These are phyloP conservation scores for Seiridium unicorne DNA, from an alignment of 2,329 filamentous ascomycete genomes.

Conservation along the genomic window DNA sequence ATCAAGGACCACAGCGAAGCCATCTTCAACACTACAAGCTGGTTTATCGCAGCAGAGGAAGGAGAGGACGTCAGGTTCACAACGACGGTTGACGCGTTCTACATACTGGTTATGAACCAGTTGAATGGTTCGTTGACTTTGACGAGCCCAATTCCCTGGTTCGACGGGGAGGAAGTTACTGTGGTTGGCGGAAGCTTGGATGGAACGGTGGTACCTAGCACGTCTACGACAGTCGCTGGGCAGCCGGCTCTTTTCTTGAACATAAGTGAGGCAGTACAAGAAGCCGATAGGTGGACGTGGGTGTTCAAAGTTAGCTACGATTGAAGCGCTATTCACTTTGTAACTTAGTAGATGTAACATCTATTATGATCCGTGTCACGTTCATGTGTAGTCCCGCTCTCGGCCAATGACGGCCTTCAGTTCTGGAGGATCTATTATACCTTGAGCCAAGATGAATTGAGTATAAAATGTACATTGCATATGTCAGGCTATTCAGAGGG, in stretches of 20 bases:
- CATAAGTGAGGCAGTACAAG: constrained; percentile 17
- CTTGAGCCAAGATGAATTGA: too few relatives aligned
- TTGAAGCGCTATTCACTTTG: neutral
- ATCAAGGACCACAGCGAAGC: constrained; percentile 52
- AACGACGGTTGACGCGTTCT: constrained; percentile 50
- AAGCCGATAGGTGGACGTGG: constrained; percentile 20
- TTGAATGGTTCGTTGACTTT: neutral
- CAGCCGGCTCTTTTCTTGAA: constrained; percentile 13
- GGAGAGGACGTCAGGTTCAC: constrained; percentile 46
- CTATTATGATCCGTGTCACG: too few relatives aligned
- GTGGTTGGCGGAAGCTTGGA: constrained; percentile 33
- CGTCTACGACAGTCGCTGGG: constrained; percentile 13
- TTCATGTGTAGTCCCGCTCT: too few relatives aligned
- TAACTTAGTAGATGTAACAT: too few relatives aligned
- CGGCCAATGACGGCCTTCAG: too few relatives aligned
- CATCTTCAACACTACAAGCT: constrained; percentile 55
- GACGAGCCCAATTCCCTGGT: constrained; percentile 27
- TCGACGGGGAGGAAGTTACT: constrained; percentile 44
- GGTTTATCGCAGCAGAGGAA: constrained; percentile 22
- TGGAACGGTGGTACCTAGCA: constrained; percentile 24
- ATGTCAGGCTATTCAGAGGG: too few relatives aligned
- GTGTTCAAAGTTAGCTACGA: constrained; percentile 3
- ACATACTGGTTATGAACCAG: constrained; percentile 39
- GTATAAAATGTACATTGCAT: too few relatives aligned
- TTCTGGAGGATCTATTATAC: too few relatives aligned